Base-by-base conservation (phyloP, 2,329 filamentous ascomycete genomes). In the Beauveria sp. region DNA sequence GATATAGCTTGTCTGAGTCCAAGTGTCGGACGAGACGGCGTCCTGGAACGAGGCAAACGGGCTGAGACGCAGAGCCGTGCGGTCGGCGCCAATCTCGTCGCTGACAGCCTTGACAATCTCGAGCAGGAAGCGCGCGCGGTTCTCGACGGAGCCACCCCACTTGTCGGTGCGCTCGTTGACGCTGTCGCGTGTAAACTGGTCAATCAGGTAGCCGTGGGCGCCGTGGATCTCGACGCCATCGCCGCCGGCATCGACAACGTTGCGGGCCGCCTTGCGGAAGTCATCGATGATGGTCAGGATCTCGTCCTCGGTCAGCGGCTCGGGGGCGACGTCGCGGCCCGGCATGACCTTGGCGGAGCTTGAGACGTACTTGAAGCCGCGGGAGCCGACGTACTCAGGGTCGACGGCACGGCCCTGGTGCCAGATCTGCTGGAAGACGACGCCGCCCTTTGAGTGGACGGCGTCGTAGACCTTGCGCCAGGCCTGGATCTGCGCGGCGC, bases 391-490 rank as follows among this genome's bases (percentile, higher is more conserved):
- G 26, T 59, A 59, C 20, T 53, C 18, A 3, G 26, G 30, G 20
- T 59, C 37, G 26, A 46, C 56, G 37, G 56, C 77, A 2, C 86
- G 80, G 10, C 86, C 85, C 1, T 84, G 72, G 2, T 80, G 79
- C 84, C 84, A 88, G 0, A 89, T 75, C 69, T 89, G 87, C 30
- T 79, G 73, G 73, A 78, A 88, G 63, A 88, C 84, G 67, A 79
- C 81, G 28, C 76, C 79, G 20, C 81, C 81, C 67, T 85, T 84
- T 37, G 75, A 75, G 70, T 90, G 86, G 3, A 89, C 84, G 3
- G 80, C 80, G 47, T 84, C 79, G 2, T 81, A 84, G 53, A 88
- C 73, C 48, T 79, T 72, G 63, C 79, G 82, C 86, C 85, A 89
- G 0, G 75, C 80, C 2, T 75, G 75, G 54, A 85, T 76, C 63